These are phyloP conservation scores for Tetrastigma voinierianum DNA, from an alignment of 164 flowering plant genomes.

Conservation along the genomic window DNA sequence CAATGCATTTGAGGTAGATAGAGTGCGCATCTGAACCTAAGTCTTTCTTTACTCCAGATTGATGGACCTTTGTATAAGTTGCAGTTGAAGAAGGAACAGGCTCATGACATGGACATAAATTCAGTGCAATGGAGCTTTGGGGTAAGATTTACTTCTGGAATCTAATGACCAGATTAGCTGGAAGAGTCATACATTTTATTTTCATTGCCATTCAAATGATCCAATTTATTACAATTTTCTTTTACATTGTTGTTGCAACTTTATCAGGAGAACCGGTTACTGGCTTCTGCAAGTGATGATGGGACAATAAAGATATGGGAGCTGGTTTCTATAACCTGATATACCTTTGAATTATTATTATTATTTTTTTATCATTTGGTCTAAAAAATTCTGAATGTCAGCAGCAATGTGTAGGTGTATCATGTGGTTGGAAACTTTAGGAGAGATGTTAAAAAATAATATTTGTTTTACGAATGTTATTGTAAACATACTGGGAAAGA, in stretches of 20 bases:
- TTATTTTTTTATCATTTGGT: background rate
- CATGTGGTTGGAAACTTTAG: background rate
- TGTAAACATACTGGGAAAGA: too few relatives aligned
- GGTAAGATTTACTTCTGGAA: slow-evolving; percentile 38
- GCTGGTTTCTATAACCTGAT: slow-evolving; percentile 35
- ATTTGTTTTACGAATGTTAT: too few relatives aligned
- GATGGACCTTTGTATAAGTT: slow-evolving; percentile 68
- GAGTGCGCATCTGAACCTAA: background rate
- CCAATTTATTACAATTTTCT: too few relatives aligned
- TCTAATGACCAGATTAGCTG: background rate
- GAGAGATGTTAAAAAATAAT: too few relatives aligned
- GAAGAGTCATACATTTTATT: too few relatives aligned
- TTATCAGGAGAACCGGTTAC: slow-evolving; percentile 53
- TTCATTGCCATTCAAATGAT: background rate
- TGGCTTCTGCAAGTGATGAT: slow-evolving; percentile 93
- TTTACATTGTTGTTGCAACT: background rate
- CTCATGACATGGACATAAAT: slow-evolving; percentile 92
- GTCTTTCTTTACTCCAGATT: slow-evolving; percentile 35
- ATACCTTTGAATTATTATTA: background rate
- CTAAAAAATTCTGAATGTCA: background rate
- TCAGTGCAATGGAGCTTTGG: slow-evolving; percentile 83
- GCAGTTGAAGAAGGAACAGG: slow-evolving; percentile 76
- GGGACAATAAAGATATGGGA: slow-evolving; percentile 88
- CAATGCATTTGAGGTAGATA: too few relatives aligned
- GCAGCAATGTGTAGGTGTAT: background rate